phyloP scores from a whole-genome alignment of 345 rosid genomes.

The Raphanus raphanistrum region DNA sequence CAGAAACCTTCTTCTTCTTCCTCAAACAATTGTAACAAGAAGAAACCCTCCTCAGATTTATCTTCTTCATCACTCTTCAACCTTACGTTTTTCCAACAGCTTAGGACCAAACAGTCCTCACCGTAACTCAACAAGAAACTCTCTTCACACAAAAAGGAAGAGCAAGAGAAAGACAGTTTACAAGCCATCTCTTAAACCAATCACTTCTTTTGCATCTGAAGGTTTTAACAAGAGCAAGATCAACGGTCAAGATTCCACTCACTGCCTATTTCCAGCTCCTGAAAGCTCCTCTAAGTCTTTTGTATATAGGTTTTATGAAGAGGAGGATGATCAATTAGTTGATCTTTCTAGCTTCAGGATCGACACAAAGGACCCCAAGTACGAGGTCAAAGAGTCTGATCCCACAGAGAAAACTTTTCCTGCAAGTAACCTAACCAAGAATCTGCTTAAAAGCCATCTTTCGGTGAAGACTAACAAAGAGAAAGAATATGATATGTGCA shows the following conservation, averaged over 20 bases:
- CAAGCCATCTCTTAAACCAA: slow-evolving; percentile 49
- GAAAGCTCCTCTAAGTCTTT: slow-evolving; percentile 43
- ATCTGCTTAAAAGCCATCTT: slow-evolving; percentile 13
- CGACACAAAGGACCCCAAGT: slow-evolving; percentile 33
- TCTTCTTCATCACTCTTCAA: slow-evolving; percentile 29
- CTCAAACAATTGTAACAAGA: slow-evolving; percentile 26
- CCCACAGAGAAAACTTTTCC: slow-evolving; percentile 28
- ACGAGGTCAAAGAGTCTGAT: slow-evolving; percentile 31
- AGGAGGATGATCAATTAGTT: slow-evolving; percentile 21
- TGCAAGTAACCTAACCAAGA: slow-evolving; percentile 25
- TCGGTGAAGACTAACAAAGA: slow-evolving; percentile 20
- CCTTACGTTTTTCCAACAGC: slow-evolving; percentile 37
- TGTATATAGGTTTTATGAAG: slow-evolving; percentile 29
- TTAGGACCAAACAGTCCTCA: slow-evolving; percentile 38
- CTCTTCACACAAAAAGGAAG: slow-evolving; percentile 39
- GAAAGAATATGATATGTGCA: slow-evolving; percentile 1
- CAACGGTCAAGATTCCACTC: slow-evolving; percentile 32
- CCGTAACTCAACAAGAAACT: slow-evolving; percentile 44
- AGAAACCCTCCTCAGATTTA: slow-evolving; percentile 26
- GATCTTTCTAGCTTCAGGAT: slow-evolving; percentile 53
- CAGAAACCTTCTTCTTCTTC: slow-evolving; percentile 22
- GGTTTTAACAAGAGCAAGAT: slow-evolving; percentile 20
- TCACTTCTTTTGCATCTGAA: slow-evolving; percentile 18
- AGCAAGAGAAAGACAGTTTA: slow-evolving; percentile 50
- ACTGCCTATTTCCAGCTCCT: slow-evolving; percentile 36